Base-by-base conservation (phyloP, 1,284 basidiomycete species). In the Microbotryum saponariae region DNA sequence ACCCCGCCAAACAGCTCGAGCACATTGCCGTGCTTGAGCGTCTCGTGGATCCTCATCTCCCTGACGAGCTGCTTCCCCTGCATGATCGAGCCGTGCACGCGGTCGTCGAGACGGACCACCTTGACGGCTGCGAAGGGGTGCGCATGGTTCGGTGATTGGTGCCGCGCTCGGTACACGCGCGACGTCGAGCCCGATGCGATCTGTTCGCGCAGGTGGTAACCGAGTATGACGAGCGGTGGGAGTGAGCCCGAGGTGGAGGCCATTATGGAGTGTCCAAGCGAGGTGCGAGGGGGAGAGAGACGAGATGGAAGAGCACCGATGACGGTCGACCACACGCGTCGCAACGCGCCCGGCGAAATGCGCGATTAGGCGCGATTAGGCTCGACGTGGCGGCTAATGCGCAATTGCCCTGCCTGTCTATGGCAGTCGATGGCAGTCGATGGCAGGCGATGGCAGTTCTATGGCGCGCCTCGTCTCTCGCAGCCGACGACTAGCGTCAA, bases 1-100 rank as follows among this genome's bases (percentile, higher is more conserved):
- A 81, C 77, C 62, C 91, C 89, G 0, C 91, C 83, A 3, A 89
- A 77, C 50, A 87, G 82, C 70, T 91, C 86, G 45, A 98, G 82
- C 12, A 98, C 83, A 69, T 96, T 85, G 2, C 73, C 64, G 70
- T 96, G 87, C 70, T 89, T 91, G 66, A 98, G 78, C 0, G 83
- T 83, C 18, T 85, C 78, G 74, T 98, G 94, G 4, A 97, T 86
- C 58, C 89, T 85, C 75, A 97, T 93, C 76, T 98, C 94, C 74
- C 93, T 96, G 64, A 96, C 85, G 20, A 91, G 78, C n/a, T 82
- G 82, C 74, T 91, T 91, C 64, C 87, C 80, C 47, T 87, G 82
- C 50, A 80, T 79, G 4, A 82, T 82, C 6, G 84, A 85, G 54
- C 82, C 71, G 8, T 79, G 74, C 2, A 54, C 54, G n/a, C 42